Base-by-base conservation (phyloP, 352 stramenopile species). In the Pythium utonaiense region DNA sequence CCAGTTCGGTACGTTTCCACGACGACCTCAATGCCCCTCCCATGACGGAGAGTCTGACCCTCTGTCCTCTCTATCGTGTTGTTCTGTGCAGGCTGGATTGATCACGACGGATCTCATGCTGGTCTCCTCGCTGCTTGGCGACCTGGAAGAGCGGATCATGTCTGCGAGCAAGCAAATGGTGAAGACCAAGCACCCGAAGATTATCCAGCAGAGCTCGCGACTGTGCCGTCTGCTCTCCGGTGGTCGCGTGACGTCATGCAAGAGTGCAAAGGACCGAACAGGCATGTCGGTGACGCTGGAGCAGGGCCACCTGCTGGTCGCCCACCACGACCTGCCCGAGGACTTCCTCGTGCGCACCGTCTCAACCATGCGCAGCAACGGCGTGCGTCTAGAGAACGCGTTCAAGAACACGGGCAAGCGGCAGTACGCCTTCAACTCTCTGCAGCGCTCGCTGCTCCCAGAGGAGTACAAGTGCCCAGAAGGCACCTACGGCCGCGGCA, bases 201-300 rank as follows among this genome's bases (percentile, higher is more conserved):
- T 94, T 53, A 62, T 94, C 22, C 83, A 93, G 65, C 61, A 91
- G 54, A 90, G 77, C 62, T 92, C 85, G 0, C 78, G 89, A 33
- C 66, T 94, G 36, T 92, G 81, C 60, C 83, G 85, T 12, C 62
- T 70, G 33, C 73, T 99, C 22, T 78, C 82, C 6, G 95, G 82
- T 27, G 94, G 93, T 9, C 88, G 91, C 33, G 82, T 97, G 42
- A 97, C 97, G 0, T 98, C 98, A 65, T 99, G 96, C 68, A 99
- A 99, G 64, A 97, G 81, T 45, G 96, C 96, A 16, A 99, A 99
- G 71, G 96, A 99, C 74, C 88, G 96, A 48, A 99, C 96, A 38
- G 95, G 93, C 13, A 99, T 99, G 96, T 96, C 96, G 17, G 89
- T 98, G 31, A 98, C 95, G 33, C 89, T 98, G 31, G 97, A 98